These are phyloP conservation scores for Cladosporium sp. DNA, from an alignment of 2,329 filamentous ascomycete species.

Conservation along the genomic window DNA sequence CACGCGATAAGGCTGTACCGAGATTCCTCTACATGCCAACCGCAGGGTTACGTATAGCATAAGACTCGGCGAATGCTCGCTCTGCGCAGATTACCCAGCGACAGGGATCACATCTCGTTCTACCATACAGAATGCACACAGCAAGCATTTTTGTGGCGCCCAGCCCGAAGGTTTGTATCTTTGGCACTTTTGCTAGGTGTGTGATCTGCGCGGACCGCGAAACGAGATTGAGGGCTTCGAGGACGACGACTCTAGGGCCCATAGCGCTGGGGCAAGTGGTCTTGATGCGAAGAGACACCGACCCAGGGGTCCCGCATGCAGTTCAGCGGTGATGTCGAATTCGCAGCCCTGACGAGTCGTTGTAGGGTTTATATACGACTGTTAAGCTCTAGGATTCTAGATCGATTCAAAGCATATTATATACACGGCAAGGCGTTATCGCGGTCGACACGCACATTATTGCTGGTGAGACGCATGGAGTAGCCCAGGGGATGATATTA, in stretches of 20 bases:
- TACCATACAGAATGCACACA: too few species aligned
- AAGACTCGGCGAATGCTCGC: neutral
- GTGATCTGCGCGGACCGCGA: constrained; percentile 6
- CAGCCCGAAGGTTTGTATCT: neutral
- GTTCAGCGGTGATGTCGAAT: too few species aligned
- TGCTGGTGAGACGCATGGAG: too few species aligned
- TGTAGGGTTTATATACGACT: too few species aligned
- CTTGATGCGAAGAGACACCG: too few species aligned
- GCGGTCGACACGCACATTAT: too few species aligned
- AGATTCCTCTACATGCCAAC: neutral
- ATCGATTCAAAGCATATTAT: too few species aligned
- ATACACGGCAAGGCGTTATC: too few species aligned
- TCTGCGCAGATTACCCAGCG: neutral
- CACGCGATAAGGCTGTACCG: neutral
- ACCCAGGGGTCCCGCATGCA: neutral
- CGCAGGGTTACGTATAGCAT: neutral
- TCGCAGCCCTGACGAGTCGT: too few species aligned
- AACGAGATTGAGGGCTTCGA: neutral
- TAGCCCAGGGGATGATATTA: too few species aligned
- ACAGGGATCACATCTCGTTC: neutral
- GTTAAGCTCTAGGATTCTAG: too few species aligned
- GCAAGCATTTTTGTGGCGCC: too few species aligned
- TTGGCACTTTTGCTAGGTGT: neutral
- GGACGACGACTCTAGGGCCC: neutral
- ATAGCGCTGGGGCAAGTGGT: neutral